Percentiles rank a stretch among this genome's conserved stretches.
phyloP scores from a whole-genome alignment of 306 rosid genomes.

The Quillaja saponaria region DNA sequence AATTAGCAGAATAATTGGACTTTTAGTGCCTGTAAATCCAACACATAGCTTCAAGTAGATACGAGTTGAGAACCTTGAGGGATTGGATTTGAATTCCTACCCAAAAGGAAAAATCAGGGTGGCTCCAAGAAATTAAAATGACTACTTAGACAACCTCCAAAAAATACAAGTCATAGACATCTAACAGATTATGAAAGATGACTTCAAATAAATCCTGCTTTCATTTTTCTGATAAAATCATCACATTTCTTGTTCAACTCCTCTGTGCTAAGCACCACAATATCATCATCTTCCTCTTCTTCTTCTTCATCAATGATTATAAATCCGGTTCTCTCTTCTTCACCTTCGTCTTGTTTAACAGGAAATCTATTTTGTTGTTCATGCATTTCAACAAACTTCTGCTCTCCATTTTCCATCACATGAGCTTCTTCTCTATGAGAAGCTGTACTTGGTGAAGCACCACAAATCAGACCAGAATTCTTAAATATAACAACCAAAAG shows the following conservation, averaged over 20 bases:
- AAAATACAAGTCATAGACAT: background rate
- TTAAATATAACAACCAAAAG: conserved; percentile 37
- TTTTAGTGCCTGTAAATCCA: no score
- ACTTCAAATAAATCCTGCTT: conserved; percentile 48
- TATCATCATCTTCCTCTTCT: conserved; percentile 17
- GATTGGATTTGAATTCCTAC: conserved; percentile 4
- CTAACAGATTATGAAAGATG: background rate
- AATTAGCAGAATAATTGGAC: background rate
- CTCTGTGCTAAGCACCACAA: conserved; percentile 32
- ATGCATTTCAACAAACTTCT: no score
- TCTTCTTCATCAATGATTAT: conserved; percentile 2
- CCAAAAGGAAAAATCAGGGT: conserved; percentile 24
- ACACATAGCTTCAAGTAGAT: no score
- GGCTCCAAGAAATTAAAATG: background rate
- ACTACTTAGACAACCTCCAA: conserved; percentile 1
- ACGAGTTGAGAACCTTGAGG: background rate
- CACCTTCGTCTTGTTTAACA: background rate
- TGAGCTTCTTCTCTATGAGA: conserved; percentile 11
- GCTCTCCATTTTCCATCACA: background rate
- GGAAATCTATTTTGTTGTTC: background rate
- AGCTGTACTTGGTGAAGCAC: conserved; percentile 20
- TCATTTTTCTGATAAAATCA: conserved; percentile 71
- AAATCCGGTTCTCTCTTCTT: background rate
- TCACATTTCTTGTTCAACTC: conserved; percentile 81
- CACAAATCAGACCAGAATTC: conserved; percentile 38